Conservation (phyloP, 2,329 filamentous ascomycete genomes). For the Stemphylium lycopersici region DNA sequence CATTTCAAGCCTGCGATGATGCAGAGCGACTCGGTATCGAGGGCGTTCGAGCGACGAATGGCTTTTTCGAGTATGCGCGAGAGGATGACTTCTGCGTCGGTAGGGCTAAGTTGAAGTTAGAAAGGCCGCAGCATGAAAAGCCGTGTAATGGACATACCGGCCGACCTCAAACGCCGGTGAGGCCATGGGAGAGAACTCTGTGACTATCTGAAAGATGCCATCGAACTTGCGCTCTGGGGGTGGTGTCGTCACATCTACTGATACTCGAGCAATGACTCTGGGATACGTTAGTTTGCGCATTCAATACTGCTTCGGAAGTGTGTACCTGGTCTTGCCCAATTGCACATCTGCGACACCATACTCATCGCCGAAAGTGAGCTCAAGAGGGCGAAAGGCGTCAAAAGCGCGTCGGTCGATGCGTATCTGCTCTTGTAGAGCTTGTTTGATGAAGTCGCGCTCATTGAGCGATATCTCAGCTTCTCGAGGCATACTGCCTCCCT, state of each 20-base stretch:
- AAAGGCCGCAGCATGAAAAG: constrained; percentile 11
- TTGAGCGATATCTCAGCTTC: constrained; percentile 89
- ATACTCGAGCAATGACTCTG: constrained; percentile 83
- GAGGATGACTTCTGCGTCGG: constrained; percentile 82
- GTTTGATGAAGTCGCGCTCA: constrained; percentile 83
- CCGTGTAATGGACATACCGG: constrained; percentile 56
- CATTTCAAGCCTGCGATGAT: constrained; percentile 89
- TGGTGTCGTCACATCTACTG: constrained; percentile 85
- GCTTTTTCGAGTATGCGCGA: constrained; percentile 93
- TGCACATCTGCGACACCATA: constrained; percentile 88
- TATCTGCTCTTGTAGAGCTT: constrained; percentile 80
- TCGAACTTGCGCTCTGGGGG: constrained; percentile 91
- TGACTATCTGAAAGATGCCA: constrained; percentile 89
- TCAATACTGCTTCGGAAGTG: not conserved
- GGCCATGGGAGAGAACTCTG: constrained; percentile 90
- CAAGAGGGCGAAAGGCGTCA: constrained; percentile 78
- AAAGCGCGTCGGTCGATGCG: constrained; percentile 83
- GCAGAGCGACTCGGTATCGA: constrained; percentile 95
- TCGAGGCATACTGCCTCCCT: constrained; percentile 72
- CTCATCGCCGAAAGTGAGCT: constrained; percentile 84
- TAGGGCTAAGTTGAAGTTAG: constrained; percentile 61
- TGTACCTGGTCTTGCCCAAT: constrained; percentile 86
- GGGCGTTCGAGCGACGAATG: constrained; percentile 85
- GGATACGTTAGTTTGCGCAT: constrained; percentile 20
- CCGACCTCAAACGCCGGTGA: constrained; percentile 88